Evolutionary conservation across 2,329 filamentous ascomycete genomes (phyloP), one percentile per base, ranked within the genome.

Genomic region (Colletotrichum abscissum): DNA sequence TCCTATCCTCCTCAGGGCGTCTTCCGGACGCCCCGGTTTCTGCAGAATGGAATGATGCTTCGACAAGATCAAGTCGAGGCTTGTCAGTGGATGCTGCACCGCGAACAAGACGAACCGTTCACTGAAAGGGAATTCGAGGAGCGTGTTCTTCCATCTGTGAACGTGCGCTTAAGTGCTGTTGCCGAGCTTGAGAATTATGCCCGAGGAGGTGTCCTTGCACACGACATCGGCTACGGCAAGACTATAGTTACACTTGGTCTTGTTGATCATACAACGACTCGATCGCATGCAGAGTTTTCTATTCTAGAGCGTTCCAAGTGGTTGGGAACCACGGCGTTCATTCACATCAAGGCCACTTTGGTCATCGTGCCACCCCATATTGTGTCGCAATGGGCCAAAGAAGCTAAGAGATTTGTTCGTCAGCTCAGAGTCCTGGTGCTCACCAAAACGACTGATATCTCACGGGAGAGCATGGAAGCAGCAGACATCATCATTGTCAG

Each of bases 211-310:
- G 79, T 86, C 9, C 77, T 85, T 7, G 85, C 84, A 1, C 84
- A 86, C 56, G 81, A 85, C 33, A 82, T 86, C 16, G 85, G 85
- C 19, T 86, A 82, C 65, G 85, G 85, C 1, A 87, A 87, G 76
- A 87, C 85, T 0, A 79, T 86, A 5, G 77, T 85, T 30, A 81
- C 78, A 6, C 79, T 86, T 14, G 84, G 80, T 1, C 77, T 86
- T 5, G 78, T 85, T 8, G 80, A 82, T 28, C 72, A 58, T 6
- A 28, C 38, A 19, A 77, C 19, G 80, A 19, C 22, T 35, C 38
- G 30, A 1, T 42, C 22, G 19, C 67, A 82, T 60, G 26, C 60
- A 1, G n/a, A 3, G 0, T 16, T 71, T 0, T 81, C 79, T 12
- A 59, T 78, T 5, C 1, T 35, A 0, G 52, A 76, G 11, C 74